Evolutionary conservation across 805 yeast species (phyloP), one percentile per base, ranked within the genome.

Genomic region (Maudiozyma bulderi): DNA sequence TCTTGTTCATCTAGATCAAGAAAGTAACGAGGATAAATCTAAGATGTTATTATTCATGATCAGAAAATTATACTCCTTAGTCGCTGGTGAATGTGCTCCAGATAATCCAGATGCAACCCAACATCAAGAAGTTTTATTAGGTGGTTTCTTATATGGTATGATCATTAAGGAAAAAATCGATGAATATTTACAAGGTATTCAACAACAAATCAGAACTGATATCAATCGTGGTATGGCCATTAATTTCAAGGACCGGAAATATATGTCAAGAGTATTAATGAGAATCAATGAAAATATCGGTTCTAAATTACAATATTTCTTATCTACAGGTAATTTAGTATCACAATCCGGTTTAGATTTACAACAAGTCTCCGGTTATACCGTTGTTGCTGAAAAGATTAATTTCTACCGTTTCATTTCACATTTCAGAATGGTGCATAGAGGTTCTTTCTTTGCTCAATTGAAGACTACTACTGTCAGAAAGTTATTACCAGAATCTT

Each of bases 81-180:
- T 91, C 43, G 96, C 96, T 37, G 97, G 97, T 52, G 96, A 91
- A 65, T 91, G 97, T 68, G 73, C 90, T 47, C 91, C 96, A 14
- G 99, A 93, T 68, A 93, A 93, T 71, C 99, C 99, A 65, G 99
- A 93, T 82, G 95, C 98, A 45, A 87, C 96, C 8, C 99, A 93
- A 74, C 97, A 93, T 74, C 99, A 93, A 71, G 99, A 93, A 71
- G 86, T 93, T 33, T 71, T 93, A 54, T 76, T 93, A 50, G 98
- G 98, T 55, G 99, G 99, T 13, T 87, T 93, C 77, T 74, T 93
- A 48, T 93, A 88, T 59, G 97, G 97, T 57, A 90, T 90, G 95
- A 91, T 93, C 56, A 69, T 93, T 61, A 93, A 93, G 68, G 99
- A 93, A 70, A 93, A 93, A 66, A 82, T 93, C 53, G 99, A 93